Evolutionary conservation across 176 grass and related monocot species (phyloP).

Genomic region (Juncus inflexus): DNA sequence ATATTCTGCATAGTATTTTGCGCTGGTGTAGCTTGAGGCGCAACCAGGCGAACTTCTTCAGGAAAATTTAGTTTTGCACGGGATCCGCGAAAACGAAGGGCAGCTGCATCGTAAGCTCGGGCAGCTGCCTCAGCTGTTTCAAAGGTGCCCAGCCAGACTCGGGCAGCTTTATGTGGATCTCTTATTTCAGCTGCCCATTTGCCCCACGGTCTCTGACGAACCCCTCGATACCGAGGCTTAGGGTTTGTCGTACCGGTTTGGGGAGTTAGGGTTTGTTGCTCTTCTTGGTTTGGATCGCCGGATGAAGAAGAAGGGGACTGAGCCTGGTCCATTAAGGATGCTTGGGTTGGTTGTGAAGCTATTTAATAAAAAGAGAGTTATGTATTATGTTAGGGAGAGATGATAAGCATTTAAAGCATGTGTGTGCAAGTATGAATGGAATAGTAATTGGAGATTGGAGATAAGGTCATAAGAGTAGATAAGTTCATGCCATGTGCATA

Average conservation of each 20-base stretch:
- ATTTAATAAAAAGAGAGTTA: conserved; percentile 5
- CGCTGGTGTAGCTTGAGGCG: conserved; percentile 20
- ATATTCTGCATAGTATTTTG: conserved; percentile 2
- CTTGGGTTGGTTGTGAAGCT: conserved; percentile 6
- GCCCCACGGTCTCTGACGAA: conserved; percentile 96
- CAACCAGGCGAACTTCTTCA: conserved; percentile 61
- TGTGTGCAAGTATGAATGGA: conserved; percentile 4
- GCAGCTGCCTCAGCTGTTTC: conserved; percentile 94
- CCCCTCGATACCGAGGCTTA: conserved; percentile 61
- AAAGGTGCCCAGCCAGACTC: conserved; percentile 98
- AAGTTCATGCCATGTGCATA: too few relatives aligned
- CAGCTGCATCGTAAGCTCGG: conserved; percentile 88
- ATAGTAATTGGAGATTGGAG: neutral
- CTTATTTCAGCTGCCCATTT: conserved; percentile 99
- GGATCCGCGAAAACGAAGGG: conserved; percentile 84
- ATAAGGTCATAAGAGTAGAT: too few relatives aligned
- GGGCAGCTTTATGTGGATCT: conserved; percentile 94
- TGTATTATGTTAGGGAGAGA: neutral
- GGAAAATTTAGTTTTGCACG: conserved; percentile 99
- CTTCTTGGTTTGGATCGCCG: conserved; percentile 8
- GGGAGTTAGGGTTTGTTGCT: neutral
- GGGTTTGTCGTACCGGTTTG: conserved; percentile 19
- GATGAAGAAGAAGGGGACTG: conserved; percentile 30
- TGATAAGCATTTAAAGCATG: neutral
- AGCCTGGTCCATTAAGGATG: conserved; percentile 41